Evolutionary conservation across 768 basidiomycete species (phyloP).

Genomic region (Boletus rex-veris): DNA sequence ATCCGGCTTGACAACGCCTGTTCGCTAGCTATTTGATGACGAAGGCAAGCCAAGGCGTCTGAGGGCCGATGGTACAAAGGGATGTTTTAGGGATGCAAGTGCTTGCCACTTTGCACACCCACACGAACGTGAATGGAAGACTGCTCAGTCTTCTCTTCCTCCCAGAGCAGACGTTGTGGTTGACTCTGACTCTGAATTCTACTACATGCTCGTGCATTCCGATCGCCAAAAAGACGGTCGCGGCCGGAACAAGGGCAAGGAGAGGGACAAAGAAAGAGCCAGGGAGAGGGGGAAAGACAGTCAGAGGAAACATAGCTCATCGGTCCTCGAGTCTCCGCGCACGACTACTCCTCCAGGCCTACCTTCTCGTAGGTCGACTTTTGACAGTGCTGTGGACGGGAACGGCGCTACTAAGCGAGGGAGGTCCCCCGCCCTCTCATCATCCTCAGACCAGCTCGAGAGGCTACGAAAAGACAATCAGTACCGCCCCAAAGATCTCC

Average conservation of each 20-base stretch:
- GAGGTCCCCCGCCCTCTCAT: conserved; percentile 26
- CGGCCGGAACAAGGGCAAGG: background rate
- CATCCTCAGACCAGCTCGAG: conserved; percentile 27
- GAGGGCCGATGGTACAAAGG: conserved; percentile 16
- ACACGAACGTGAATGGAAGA: conserved; percentile 30
- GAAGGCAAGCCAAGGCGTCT: conserved; percentile 22
- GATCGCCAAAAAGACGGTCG: conserved; percentile 11
- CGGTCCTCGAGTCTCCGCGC: conserved; percentile 8
- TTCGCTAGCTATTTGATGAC: conserved; percentile 28
- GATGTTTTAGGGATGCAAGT: conserved; percentile 20
- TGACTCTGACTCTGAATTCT: conserved; percentile 24
- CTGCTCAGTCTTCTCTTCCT: conserved; percentile 27
- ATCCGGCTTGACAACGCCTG: conserved; percentile 4
- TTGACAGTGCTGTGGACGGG: conserved; percentile 7
- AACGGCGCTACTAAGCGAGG: conserved; percentile 7
- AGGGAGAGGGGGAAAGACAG: conserved; percentile 3
- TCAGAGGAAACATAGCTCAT: conserved; percentile 10
- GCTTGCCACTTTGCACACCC: conserved; percentile 33
- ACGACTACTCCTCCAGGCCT: conserved; percentile 7
- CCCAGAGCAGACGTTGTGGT: conserved; percentile 17
- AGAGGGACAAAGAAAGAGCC: background rate
- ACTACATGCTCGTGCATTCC: conserved; percentile 13
- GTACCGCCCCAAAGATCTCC: background rate
- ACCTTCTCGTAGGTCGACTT: conserved; percentile 14
- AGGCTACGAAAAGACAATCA: conserved; percentile 17